Conservation (phyloP, 306 rosid species). For the Vigna nakashimae region DNA sequence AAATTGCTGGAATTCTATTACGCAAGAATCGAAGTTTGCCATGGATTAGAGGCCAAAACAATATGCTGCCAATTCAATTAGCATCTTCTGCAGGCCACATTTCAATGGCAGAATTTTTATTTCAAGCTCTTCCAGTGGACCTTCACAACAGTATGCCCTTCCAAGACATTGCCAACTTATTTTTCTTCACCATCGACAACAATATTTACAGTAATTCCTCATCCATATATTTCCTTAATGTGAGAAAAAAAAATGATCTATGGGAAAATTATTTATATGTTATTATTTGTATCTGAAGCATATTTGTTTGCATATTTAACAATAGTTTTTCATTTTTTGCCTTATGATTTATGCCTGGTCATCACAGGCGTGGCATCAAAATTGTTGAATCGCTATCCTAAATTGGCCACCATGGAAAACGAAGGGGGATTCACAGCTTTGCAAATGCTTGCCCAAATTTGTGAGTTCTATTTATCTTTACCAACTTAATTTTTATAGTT, state of each 20-base stretch:
- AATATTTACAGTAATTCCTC: not conserved
- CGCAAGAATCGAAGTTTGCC: not conserved
- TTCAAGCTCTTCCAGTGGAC: not conserved
- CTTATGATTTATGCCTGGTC: not conserved
- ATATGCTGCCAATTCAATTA: slow-evolving; percentile 37
- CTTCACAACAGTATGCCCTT: not conserved
- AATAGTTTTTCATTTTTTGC: not conserved
- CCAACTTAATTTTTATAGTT: not conserved
- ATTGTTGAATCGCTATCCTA: slow-evolving; percentile 7
- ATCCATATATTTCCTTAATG: too few relatives aligned
- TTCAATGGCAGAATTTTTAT: slow-evolving; percentile 15
- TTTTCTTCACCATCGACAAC: slow-evolving; percentile 25
- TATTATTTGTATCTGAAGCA: too few relatives aligned
- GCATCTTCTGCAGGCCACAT: slow-evolving; percentile 34
- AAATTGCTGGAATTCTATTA: slow-evolving; percentile 1
- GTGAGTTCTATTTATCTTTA: slow-evolving; percentile 20
- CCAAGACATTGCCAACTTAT: slow-evolving; percentile 19
- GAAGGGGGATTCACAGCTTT: slow-evolving; percentile 15
- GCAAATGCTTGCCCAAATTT: slow-evolving; percentile 11
- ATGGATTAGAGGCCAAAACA: not conserved
- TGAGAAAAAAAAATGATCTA: too few relatives aligned
- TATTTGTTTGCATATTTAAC: too few relatives aligned
- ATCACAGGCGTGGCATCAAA: not conserved
- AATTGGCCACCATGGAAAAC: not conserved
- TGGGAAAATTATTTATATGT: too few relatives aligned